A percentile compares a stretch with the other conserved stretches of the same genome.
Conservation (phyloP, 2,329 filamentous ascomycete genomes). For the Tolypocladium tropicale region DNA sequence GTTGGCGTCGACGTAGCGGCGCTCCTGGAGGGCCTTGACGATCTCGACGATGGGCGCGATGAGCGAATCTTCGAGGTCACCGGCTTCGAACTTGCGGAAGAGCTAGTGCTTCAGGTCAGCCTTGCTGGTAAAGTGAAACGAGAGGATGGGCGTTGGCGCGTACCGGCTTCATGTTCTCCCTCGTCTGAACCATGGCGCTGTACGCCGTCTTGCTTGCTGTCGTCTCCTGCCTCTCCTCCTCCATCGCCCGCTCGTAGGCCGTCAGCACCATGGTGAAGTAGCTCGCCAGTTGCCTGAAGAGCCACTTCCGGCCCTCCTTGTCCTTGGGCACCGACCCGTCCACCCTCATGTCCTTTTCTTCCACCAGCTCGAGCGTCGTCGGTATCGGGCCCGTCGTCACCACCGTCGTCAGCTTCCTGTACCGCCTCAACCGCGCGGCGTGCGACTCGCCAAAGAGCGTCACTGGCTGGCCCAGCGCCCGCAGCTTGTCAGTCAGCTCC, state of each 20-base stretch:
- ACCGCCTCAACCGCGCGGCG: constrained; percentile 56
- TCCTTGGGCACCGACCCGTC: constrained; percentile 52
- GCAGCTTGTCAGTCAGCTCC: constrained; percentile 57
- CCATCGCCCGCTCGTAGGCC: constrained; percentile 76
- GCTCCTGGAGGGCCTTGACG: constrained; percentile 78
- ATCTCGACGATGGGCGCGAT: constrained; percentile 83
- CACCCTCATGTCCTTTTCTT: constrained; percentile 85
- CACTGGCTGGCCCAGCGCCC: constrained; percentile 62
- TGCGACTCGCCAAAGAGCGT: constrained; percentile 76
- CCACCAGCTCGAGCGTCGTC: constrained; percentile 68
- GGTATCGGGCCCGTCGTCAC: constrained; percentile 73
- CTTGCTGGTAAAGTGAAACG: background rate
- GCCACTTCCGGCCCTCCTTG: constrained; percentile 52
- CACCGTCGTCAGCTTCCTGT: constrained; percentile 52
- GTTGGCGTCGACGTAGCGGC: constrained; percentile 91
- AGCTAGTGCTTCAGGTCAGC: constrained; percentile 32
- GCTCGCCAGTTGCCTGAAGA: constrained; percentile 81
- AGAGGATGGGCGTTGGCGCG: constrained; percentile 12
- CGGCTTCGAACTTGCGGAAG: constrained; percentile 80
- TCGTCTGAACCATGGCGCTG: constrained; percentile 76
- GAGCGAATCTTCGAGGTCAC: constrained; percentile 67
- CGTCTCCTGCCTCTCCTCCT: constrained; percentile 52
- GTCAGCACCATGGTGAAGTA: constrained; percentile 95
- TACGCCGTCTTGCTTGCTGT: constrained; percentile 73
- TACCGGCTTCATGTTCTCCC: constrained; percentile 74